Percentiles rank a stretch among this genome's conserved stretches.
Evolutionary conservation across 371 early-diverging fungal genomes (phyloP).

Genomic region (Mortierella sp.): DNA sequence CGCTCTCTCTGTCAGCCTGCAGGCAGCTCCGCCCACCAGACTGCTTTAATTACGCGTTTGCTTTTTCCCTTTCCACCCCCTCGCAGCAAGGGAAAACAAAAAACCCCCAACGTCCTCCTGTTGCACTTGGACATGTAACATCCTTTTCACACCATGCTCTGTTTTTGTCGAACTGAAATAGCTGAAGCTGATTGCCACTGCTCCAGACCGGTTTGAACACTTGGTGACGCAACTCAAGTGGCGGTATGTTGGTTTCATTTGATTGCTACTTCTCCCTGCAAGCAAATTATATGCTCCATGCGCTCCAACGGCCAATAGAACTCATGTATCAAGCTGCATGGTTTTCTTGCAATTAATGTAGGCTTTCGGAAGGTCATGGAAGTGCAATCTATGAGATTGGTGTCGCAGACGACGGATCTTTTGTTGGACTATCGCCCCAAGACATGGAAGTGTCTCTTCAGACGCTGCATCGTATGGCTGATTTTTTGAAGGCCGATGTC

Average conservation of each 20-base stretch:
- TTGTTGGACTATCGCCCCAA: constrained; percentile 72
- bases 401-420: constrained; percentile 88
- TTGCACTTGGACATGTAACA: not conserved
- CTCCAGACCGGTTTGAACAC: constrained; percentile 82
- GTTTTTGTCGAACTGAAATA: constrained; percentile 18
- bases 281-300: not conserved
- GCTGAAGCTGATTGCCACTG: constrained; percentile 84
- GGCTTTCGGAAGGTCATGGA: constrained; percentile 89
- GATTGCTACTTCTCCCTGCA: not conserved
- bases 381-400: constrained; percentile 92
- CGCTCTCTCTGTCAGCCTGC: not conserved
- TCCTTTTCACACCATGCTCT: not conserved
- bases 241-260: constrained; percentile 64
- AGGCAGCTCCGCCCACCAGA: not conserved
- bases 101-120: not conserved
- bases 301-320: not conserved
- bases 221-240: constrained; percentile 94
- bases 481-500: constrained; percentile 67
- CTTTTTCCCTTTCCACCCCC: not conserved
- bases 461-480: constrained; percentile 77
- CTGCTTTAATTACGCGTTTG: constrained; percentile 1
- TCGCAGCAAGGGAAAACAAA: not conserved
- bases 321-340: constrained; percentile 4
- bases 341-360: constrained; percentile 30
- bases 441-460: constrained; percentile 74